Evolutionary conservation across 2,329 filamentous ascomycete species (phyloP).

Genomic region (Calonectria henricotiae): DNA sequence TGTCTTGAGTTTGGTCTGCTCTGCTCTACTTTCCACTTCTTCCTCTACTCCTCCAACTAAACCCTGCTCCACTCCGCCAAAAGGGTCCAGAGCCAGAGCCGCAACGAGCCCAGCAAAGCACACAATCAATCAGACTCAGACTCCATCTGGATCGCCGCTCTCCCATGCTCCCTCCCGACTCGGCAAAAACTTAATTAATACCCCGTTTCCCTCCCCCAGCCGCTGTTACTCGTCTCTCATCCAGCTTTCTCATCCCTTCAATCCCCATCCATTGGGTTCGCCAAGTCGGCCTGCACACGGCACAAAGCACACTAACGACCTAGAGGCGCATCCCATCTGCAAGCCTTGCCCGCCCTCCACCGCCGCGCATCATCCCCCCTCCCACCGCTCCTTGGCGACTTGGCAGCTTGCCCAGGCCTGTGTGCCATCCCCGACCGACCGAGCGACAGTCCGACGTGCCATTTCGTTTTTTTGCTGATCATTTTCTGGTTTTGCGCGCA

Average conservation of each 20-base stretch:
- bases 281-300: conserved; percentile 12
- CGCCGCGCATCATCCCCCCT: conserved; percentile 30
- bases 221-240: conserved; percentile 20
- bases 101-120: background rate
- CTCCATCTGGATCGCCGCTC: conserved; percentile 44
- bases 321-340: background rate
- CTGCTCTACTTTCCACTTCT: background rate
- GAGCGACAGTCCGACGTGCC: conserved; percentile 51
- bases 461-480: background rate
- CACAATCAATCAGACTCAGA: conserved; percentile 31
- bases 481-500: background rate
- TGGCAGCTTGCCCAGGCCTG: conserved; percentile 48
- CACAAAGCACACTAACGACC: background rate
- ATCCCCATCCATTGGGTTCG: conserved; percentile 33
- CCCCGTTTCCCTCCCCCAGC: conserved; percentile 41
- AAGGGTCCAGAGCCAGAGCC: conserved; percentile 24
- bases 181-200: conserved; percentile 50
- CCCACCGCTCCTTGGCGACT: conserved; percentile 35
- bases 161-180: conserved; percentile 40
- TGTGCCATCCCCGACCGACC: conserved; percentile 50
- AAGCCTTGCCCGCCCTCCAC: conserved; percentile 7
- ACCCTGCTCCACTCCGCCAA: conserved; percentile 2
- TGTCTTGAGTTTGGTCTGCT: background rate
- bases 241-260: conserved; percentile 24
- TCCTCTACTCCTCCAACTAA: conserved; percentile 4